Percentiles rank a stretch among this genome's conserved stretches.
Conservation (phyloP, 2,329 filamentous ascomycete genomes). For the Cytospora schulzeri region DNA sequence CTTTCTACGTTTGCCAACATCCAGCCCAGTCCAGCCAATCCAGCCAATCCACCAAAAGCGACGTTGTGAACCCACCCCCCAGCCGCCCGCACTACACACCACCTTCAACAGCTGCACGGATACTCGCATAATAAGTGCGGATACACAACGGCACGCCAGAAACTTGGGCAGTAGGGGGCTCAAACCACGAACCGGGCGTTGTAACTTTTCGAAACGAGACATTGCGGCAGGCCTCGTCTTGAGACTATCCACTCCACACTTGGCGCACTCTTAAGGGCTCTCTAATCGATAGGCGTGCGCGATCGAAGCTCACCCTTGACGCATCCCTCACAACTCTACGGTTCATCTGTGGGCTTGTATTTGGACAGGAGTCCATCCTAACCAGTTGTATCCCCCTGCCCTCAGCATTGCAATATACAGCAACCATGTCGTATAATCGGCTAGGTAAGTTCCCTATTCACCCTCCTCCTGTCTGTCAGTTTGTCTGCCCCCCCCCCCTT, state of each 20-base stretch:
- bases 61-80: background rate
- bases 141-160: constrained; percentile 7
- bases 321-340: constrained; percentile 8
- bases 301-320: constrained; percentile 7
- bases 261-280: constrained; percentile 14
- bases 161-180: constrained; percentile 20
- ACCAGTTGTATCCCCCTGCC: background rate
- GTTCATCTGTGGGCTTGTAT: constrained; percentile 11
- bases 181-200: constrained; percentile 25
- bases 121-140: constrained; percentile 11
- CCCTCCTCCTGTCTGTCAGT: background rate
- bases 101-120: constrained; percentile 2
- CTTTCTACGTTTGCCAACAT: background rate
- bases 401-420: constrained; percentile 16
- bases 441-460: constrained; percentile 58
- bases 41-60: background rate
- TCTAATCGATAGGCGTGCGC: constrained; percentile 7
- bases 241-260: constrained; percentile 10
- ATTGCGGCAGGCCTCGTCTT: constrained; percentile 9
- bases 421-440: constrained; percentile 72
- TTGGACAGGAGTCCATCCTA: background rate
- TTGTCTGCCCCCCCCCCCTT: constrained; percentile 20
- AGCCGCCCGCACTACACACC: constrained; percentile 7
- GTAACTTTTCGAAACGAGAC: constrained; percentile 24
- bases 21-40: background rate